Percentiles rank a stretch among this genome's conserved stretches.
Evolutionary conservation across 768 basidiomycete genomes (phyloP).

Genomic region (Candolleomyces efflorescens): DNA sequence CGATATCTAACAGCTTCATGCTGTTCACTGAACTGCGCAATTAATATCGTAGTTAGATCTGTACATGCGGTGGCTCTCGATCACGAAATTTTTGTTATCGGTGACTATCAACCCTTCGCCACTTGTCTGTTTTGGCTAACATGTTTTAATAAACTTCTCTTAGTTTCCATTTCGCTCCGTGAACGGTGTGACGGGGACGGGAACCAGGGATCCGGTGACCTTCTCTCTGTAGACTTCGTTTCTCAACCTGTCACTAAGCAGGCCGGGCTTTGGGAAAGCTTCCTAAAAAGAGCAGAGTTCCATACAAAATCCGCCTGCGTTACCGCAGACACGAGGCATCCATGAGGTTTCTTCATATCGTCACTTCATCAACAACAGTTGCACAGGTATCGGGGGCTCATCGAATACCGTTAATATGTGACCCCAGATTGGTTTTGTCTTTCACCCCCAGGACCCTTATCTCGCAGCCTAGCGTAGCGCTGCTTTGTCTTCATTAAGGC

Average conservation of each 20-base stretch:
- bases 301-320: background rate
- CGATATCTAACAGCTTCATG: background rate
- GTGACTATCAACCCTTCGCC: background rate
- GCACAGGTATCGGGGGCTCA: too few relatives aligned
- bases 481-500: background rate
- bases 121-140: background rate
- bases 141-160: background rate
- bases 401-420: too few relatives aligned
- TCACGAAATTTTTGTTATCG: background rate
- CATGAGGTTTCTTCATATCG: constrained; percentile 1
- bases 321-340: background rate
- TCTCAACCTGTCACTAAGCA: background rate
- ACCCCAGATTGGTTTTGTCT: background rate
- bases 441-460: background rate
- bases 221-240: background rate
- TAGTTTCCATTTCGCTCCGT: background rate
- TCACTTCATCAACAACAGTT: background rate
- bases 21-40: background rate
- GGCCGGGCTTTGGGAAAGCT: background rate
- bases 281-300: background rate
- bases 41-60: background rate
- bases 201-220: background rate
- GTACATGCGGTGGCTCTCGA: background rate
- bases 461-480: background rate
- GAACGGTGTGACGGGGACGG: background rate